Base-by-base conservation (phyloP, 257 asterid species). In the Sherardia arvensis region DNA sequence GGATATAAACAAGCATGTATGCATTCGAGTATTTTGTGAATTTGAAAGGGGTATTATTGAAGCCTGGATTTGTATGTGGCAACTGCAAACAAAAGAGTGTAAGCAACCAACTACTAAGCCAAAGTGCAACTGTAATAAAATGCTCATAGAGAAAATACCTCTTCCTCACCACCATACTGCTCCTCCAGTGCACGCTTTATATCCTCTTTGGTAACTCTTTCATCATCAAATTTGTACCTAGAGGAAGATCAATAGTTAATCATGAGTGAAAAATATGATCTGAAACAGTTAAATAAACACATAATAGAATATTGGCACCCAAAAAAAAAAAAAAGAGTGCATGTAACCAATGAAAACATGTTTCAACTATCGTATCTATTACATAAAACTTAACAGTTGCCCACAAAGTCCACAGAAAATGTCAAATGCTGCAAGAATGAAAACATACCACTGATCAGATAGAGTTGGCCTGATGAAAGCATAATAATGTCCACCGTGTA, bases 161-260 rank as follows among this genome's bases (percentile, higher is more conserved):
- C 99, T 80, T 93, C 99, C 76, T 93, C 99, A 60, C 97, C 99
- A 57, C 97, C 99, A 79, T 87, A 90, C 73, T 93, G 97, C 83
- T 90, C 99, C 82, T 90, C 99, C 65, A 93, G 72, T 34, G 94
- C 99, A 73, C 91, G 87, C 86, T 85, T 90, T 67, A 84, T 72
- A 66, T 93, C 99, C 81, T 93, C 99, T 80, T 93, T 93, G 3
- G 99, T 90, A 57, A 93, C 99, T 72, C 97, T 85, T 78, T 93
- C 99, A 75, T 93, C 99, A 73, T 93, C 97, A 80, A 93, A 90
- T 75, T 93, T 90, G 73, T 77, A 87, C 99, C 97, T 93, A 66
- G 59, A 66, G 69, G 73, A 67, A 79, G 67, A 55, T 71, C 47
- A 64, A 67, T n/a, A 81, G 59, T 49, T 36, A 64, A 45, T 64